phyloP scores from a whole-genome alignment of 2,329 filamentous ascomycete species.

The Colletotrichum spinosum region DNA sequence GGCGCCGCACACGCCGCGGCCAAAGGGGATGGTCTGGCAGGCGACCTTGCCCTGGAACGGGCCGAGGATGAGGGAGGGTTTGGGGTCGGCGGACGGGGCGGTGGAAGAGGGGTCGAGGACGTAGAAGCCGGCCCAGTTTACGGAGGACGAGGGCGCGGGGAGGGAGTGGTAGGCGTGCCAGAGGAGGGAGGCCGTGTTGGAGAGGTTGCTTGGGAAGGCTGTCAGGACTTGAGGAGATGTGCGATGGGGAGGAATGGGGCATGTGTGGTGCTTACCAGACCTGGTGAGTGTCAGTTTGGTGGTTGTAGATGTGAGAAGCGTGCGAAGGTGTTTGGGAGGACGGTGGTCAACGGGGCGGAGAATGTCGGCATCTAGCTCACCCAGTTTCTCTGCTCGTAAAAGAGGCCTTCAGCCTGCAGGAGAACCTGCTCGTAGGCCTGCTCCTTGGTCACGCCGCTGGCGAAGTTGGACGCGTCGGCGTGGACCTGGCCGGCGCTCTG shows the following conservation, averaged over 20 bases:
- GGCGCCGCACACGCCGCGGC: constrained; percentile 79
- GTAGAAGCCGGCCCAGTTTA: constrained; percentile 89
- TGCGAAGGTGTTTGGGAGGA: not conserved
- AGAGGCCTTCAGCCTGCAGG: constrained; percentile 75
- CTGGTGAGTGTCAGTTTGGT: constrained; percentile 41
- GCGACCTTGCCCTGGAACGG: constrained; percentile 86
- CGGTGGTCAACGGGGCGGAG: not conserved
- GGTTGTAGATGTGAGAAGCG: not conserved
- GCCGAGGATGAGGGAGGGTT: constrained; percentile 75
- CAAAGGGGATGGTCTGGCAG: constrained; percentile 81
- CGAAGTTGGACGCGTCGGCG: constrained; percentile 83
- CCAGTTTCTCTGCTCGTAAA: constrained; percentile 83
- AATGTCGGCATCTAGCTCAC: constrained; percentile 56
- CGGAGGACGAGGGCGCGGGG: constrained; percentile 70
- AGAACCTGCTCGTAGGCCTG: constrained; percentile 81
- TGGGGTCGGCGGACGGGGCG: constrained; percentile 42
- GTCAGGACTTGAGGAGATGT: not conserved
- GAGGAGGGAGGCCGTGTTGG: constrained; percentile 80
- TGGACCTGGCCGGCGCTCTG: constrained; percentile 67
- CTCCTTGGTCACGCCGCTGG: constrained; percentile 72
- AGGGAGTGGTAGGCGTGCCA: constrained; percentile 86
- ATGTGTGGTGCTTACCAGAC: constrained; percentile 50
- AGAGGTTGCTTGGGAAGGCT: constrained; percentile 70
- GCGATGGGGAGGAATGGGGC: not conserved
- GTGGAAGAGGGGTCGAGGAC: constrained; percentile 63